A percentile compares a stretch with the other conserved stretches of the same genome.
Conservation (phyloP, 768 basidiomycete genomes). For the Dacryopinax spathularia region DNA sequence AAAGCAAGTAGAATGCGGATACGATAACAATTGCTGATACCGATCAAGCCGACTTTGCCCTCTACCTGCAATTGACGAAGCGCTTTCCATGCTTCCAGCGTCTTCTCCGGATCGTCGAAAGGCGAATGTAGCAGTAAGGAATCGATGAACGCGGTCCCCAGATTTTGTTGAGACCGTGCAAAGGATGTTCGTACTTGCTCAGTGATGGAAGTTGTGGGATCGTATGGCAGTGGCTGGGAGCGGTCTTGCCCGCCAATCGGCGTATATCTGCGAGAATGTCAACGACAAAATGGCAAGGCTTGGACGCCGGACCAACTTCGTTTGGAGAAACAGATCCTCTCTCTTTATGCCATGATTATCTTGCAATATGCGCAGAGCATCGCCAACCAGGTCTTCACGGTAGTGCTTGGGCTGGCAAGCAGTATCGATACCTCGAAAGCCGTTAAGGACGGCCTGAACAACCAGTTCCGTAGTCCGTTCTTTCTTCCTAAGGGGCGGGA, state of each 20-base stretch:
- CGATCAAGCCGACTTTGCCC: slow-evolving; percentile 50
- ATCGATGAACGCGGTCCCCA: slow-evolving; percentile 61
- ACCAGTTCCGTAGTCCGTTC: slow-evolving; percentile 55
- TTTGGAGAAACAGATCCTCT: slow-evolving; percentile 62
- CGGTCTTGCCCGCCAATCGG: slow-evolving; percentile 57
- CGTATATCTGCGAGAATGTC: slow-evolving; percentile 43
- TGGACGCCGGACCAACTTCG: slow-evolving; percentile 39
- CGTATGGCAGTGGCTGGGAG: slow-evolving; percentile 59
- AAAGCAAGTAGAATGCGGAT: slow-evolving; percentile 39
- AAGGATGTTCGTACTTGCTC: slow-evolving; percentile 53
- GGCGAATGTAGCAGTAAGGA: slow-evolving; percentile 70
- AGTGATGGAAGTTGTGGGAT: slow-evolving; percentile 36
- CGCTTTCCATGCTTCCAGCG: slow-evolving; percentile 53
- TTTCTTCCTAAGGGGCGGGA: slow-evolving; percentile 46
- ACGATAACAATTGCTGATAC: slow-evolving; percentile 68
- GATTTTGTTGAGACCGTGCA: slow-evolving; percentile 47
- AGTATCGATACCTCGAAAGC: slow-evolving; percentile 75
- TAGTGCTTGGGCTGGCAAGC: slow-evolving; percentile 33
- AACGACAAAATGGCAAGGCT: background rate
- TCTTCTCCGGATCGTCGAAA: slow-evolving; percentile 40
- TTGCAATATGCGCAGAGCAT: slow-evolving; percentile 45
- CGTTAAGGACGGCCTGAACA: slow-evolving; percentile 53
- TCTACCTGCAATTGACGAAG: slow-evolving; percentile 49
- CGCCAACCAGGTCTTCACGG: slow-evolving; percentile 70
- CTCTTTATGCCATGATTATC: slow-evolving; percentile 47